Base-by-base conservation (phyloP, 2,329 filamentous ascomycete species). In the Monosporascus sp. region DNA sequence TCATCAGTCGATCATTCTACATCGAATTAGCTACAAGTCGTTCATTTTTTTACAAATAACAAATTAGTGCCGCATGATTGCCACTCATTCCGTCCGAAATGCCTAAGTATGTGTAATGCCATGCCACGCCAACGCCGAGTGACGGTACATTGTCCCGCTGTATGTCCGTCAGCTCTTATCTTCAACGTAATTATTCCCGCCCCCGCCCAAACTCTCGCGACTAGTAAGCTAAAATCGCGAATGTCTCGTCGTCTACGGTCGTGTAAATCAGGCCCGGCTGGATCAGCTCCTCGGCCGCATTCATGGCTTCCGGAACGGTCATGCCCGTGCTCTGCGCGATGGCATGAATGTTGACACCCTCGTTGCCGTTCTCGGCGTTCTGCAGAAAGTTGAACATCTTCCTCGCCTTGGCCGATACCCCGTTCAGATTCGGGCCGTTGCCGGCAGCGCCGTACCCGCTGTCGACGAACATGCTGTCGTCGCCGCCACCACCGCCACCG, bases 221-320 rank as follows among this genome's bases (percentile, higher is more conserved):
- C 36, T 65, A 62, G 14, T 55, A 82, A 54, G 95, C 89, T 55
- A 97, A 75, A 57, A 96, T 76, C 44, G 90, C 90, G 86, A 89
- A 97, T 1, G 93, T 97, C 70, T 89, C 81, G 65, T 97, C 93
- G 71, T 97, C 91, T 6, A 96, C 81, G 9, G 95, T 99, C 27
- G 90, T 90, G 73, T 90, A 99, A 59, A 96, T 89, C 62, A 90
- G 67, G 31, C 91, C 90, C 51, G 82, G 73, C 2, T 77, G 77
- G 44, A 90, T 71, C 65, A 99, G 71, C 71, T 97, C 91, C 62
- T 96, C 90, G 9, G 88, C 84, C n/a, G 85, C 92, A 50, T 80
- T 82, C 61, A 85, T 74, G 15, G 94, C 88, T 46, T 95, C 89
- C 25, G 78, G 77, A 31, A 85, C 72, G 8, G 86, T 78, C 72